Evolutionary conservation across 1,284 basidiomycete genomes (phyloP).

Genomic region (Ustilago curta): DNA sequence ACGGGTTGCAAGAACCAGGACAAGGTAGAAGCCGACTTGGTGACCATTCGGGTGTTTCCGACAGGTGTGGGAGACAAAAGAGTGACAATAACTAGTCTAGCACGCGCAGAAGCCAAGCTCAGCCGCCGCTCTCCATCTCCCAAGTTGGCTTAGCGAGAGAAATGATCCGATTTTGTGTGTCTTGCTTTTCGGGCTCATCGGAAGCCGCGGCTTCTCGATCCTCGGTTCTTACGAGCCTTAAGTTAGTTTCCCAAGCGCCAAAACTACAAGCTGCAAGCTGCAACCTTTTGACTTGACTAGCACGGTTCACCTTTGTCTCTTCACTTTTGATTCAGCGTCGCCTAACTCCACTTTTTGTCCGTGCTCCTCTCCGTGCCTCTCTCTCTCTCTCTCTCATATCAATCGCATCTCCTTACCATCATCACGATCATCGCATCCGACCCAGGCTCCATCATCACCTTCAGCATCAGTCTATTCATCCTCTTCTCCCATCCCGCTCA

Average conservation of each 20-base stretch:
- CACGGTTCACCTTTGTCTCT: too few species aligned
- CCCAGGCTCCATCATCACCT: neutral
- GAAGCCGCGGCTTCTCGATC: too few species aligned
- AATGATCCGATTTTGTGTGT: conserved; percentile 4
- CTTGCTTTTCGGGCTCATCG: neutral
- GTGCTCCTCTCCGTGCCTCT: neutral
- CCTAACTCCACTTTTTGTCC: neutral
- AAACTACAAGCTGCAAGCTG: too few species aligned
- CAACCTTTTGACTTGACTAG: too few species aligned
- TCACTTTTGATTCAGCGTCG: neutral
- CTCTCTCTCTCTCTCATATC: neutral
- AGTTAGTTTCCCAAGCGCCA: too few species aligned
- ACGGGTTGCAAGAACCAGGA: neutral
- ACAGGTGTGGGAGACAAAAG: too few species aligned
- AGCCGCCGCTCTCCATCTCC: too few species aligned
- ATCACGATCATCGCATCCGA: neutral
- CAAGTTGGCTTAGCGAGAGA: conserved; percentile 2
- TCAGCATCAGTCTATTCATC: neutral
- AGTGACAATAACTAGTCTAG: too few species aligned
- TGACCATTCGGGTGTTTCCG: too few species aligned
- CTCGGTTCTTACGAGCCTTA: too few species aligned
- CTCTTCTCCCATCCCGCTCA: neutral
- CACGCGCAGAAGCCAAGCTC: too few species aligned
- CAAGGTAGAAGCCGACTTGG: too few species aligned
- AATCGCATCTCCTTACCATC: neutral